Evolutionary conservation across 2,329 filamentous ascomycete species (phyloP).

Genomic region (Xylogone sp.): DNA sequence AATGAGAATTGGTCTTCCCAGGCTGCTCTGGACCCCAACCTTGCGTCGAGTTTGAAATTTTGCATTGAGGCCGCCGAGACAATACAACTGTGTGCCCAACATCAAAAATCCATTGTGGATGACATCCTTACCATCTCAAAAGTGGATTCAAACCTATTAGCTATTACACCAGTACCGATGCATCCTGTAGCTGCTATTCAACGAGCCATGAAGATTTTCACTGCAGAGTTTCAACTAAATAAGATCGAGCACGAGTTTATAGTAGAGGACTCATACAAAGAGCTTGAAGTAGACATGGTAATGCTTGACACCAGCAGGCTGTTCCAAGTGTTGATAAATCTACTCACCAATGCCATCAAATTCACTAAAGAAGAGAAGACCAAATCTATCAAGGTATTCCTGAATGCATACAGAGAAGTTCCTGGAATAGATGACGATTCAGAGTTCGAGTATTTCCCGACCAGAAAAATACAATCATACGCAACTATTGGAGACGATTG

Average conservation of each 20-base stretch:
- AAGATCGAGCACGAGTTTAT: slow-evolving; percentile 64
- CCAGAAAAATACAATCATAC: slow-evolving; percentile 52
- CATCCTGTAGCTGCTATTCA: slow-evolving; percentile 65
- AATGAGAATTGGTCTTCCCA: slow-evolving; percentile 14
- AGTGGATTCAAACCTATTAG: slow-evolving; percentile 66
- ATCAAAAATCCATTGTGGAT: slow-evolving; percentile 70
- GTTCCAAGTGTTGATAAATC: slow-evolving; percentile 71
- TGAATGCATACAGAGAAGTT: slow-evolving; percentile 13
- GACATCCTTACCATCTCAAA: slow-evolving; percentile 65
- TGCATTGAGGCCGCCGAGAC: slow-evolving; percentile 72
- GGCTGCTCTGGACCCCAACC: slow-evolving; percentile 33
- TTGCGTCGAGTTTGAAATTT: slow-evolving; percentile 44
- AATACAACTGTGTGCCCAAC: slow-evolving; percentile 70
- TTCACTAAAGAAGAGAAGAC: slow-evolving; percentile 62
- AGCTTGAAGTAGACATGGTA: slow-evolving; percentile 63
- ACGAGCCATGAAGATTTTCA: slow-evolving; percentile 70
- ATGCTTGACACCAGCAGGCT: slow-evolving; percentile 70
- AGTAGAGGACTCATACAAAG: slow-evolving; percentile 62
- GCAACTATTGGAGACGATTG: slow-evolving; percentile 46
- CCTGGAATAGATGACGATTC: slow-evolving; percentile 49
- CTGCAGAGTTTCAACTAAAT: slow-evolving; percentile 66
- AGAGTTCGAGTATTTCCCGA: slow-evolving; percentile 33
- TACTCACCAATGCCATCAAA: slow-evolving; percentile 66
- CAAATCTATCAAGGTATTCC: slow-evolving; percentile 37
- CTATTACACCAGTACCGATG: slow-evolving; percentile 66